phyloP scores from a whole-genome alignment of 2,329 filamentous ascomycete species.

The Fusarium longipes region DNA sequence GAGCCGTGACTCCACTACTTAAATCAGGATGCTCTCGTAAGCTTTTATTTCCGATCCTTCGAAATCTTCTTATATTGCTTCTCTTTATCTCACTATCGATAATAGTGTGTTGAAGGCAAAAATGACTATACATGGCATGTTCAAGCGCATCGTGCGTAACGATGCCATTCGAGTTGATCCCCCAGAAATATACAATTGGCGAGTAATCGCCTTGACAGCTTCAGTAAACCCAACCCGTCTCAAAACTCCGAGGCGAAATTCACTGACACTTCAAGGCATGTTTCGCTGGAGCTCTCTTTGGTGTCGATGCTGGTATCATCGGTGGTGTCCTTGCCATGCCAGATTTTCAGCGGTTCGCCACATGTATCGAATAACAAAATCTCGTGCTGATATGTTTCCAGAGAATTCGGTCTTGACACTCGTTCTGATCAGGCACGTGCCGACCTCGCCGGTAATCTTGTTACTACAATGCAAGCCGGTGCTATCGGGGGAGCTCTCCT shows the following conservation, averaged over 20 bases:
- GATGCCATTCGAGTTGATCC: constrained; percentile 75
- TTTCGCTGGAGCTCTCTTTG: constrained; percentile 42
- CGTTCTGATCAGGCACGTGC: constrained; percentile 23
- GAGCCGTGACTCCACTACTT: constrained; percentile 26
- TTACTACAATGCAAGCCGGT: constrained; percentile 47
- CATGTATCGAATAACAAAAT: rapidly evolving
- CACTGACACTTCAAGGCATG: constrained; percentile 22
- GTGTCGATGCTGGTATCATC: constrained; percentile 47
- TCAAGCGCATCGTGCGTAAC: constrained; percentile 59
- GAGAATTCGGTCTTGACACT: constrained; percentile 43
- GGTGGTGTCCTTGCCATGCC: constrained; percentile 47
- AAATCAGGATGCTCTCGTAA: constrained; percentile 24
- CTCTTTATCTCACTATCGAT: rapidly evolving
- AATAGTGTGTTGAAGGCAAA: not conserved
- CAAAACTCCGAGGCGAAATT: rapidly evolving
- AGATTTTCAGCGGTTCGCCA: constrained; percentile 35
- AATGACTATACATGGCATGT: constrained; percentile 40
- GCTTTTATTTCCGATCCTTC: not conserved
- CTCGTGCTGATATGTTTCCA: rapidly evolving
- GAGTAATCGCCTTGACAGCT: constrained; percentile 71
- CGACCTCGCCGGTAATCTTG: constrained; percentile 44
- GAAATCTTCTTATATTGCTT: not conserved
- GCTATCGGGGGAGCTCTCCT: constrained; percentile 43
- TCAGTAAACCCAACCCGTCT: constrained; percentile 49
- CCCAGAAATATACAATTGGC: constrained; percentile 76